These are phyloP conservation scores for Rutstroemia sydowiana DNA, from an alignment of 2,329 filamentous ascomycete species.

Conservation along the genomic window DNA sequence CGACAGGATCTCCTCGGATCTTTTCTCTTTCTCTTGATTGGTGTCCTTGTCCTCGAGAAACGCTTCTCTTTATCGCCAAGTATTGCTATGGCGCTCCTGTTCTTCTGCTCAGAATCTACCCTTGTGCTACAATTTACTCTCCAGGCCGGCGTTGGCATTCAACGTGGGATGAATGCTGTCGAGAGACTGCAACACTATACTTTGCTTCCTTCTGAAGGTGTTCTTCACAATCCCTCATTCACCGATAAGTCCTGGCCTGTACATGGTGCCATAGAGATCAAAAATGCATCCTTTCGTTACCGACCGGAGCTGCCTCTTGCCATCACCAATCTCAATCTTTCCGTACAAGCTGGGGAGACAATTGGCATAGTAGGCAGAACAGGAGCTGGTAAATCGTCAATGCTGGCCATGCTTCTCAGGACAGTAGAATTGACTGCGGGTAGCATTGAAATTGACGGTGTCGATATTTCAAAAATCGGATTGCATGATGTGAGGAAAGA, in stretches of 20 bases:
- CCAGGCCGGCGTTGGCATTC: too few species aligned
- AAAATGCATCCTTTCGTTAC: slow-evolving; percentile 62
- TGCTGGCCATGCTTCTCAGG: slow-evolving; percentile 20
- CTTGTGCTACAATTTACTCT: too few species aligned
- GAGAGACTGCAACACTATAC: too few species aligned
- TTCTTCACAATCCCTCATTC: too few species aligned
- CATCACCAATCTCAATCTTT: slow-evolving; percentile 59
- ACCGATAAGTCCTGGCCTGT: slow-evolving; percentile 51
- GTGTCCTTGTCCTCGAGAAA: too few species aligned
- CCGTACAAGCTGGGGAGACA: slow-evolving; percentile 51
- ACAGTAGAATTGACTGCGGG: slow-evolving; percentile 34
- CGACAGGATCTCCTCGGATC: too few species aligned
- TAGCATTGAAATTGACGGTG: slow-evolving; percentile 25
- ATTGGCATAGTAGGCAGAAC: slow-evolving; percentile 26
- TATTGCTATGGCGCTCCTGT: too few species aligned
- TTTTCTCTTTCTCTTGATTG: too few species aligned
- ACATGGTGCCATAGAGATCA: slow-evolving; percentile 62
- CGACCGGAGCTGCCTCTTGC: slow-evolving; percentile 62
- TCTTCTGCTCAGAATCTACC: too few species aligned
- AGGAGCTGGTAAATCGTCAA: slow-evolving; percentile 25
- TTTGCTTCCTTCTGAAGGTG: too few species aligned
- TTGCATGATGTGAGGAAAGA: slow-evolving; percentile 25
- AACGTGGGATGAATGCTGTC: too few species aligned
- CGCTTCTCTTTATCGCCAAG: too few species aligned
- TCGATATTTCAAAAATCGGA: slow-evolving; percentile 28